Evolutionary conservation across 2,329 filamentous ascomycete species (phyloP).

Genomic region (Eurotiales sp.): DNA sequence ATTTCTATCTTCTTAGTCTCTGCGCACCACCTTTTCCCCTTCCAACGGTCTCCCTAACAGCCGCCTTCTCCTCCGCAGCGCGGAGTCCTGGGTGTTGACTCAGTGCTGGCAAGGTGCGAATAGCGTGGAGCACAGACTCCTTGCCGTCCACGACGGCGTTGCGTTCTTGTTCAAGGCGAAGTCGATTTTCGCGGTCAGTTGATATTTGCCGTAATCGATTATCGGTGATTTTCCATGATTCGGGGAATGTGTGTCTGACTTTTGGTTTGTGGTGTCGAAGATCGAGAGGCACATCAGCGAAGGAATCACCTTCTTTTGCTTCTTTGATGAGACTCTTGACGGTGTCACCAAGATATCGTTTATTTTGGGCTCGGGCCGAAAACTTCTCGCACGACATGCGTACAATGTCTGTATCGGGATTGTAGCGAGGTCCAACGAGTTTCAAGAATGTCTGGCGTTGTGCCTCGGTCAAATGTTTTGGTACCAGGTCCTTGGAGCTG

Average conservation of each 20-base stretch:
- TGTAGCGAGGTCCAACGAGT: slow-evolving; percentile 79
- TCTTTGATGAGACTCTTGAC: slow-evolving; percentile 69
- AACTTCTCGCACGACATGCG: slow-evolving; percentile 91
- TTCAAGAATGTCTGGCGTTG: slow-evolving; percentile 83
- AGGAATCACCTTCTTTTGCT: slow-evolving; percentile 78
- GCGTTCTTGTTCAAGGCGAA: slow-evolving; percentile 57
- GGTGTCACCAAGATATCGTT: slow-evolving; percentile 82
- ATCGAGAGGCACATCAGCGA: slow-evolving; percentile 86
- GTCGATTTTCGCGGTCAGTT: slow-evolving; percentile 52
- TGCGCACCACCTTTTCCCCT: slow-evolving; percentile 1
- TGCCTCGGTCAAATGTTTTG: slow-evolving; percentile 56
- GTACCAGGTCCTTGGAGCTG: slow-evolving; percentile 64
- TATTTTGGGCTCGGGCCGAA: slow-evolving; percentile 89
- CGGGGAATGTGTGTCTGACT: slow-evolving; percentile 67
- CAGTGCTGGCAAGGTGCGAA: slow-evolving; percentile 28
- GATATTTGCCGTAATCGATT: slow-evolving; percentile 64
- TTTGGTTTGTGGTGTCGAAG: slow-evolving; percentile 76
- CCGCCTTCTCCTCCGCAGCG: slow-evolving; percentile 24
- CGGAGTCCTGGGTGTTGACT: slow-evolving; percentile 27
- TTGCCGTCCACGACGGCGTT: slow-evolving; percentile 53
- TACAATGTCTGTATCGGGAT: slow-evolving; percentile 74
- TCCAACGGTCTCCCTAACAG: slow-evolving; percentile 21
- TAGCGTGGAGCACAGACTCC: slow-evolving; percentile 35
- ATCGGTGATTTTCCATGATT: slow-evolving; percentile 74
- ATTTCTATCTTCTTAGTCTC: slow-evolving; percentile 6